phyloP scores from a whole-genome alignment of 306 rosid species.

The Hylodesmum podocarpum region DNA sequence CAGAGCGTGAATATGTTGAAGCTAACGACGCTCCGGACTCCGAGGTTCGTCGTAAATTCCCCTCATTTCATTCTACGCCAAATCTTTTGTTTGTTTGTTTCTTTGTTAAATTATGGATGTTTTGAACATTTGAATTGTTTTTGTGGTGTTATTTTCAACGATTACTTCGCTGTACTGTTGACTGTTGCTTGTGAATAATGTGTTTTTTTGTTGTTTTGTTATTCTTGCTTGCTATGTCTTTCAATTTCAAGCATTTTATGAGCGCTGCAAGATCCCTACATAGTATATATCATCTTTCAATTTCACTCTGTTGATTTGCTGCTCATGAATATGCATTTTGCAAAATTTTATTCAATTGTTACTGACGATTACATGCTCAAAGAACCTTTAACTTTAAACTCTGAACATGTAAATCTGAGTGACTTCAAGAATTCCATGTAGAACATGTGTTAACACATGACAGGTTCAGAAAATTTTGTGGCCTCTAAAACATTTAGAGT shows the following conservation, averaged over 20 bases:
- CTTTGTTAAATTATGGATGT: neutral
- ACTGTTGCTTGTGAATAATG: neutral
- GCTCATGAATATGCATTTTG: neutral
- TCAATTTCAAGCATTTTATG: slow-evolving; percentile 9
- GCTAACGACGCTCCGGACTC: slow-evolving; percentile 46
- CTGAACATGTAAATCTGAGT: neutral
- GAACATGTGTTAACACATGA: neutral
- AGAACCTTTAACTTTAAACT: neutral
- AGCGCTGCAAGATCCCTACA: neutral
- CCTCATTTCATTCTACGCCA: neutral
- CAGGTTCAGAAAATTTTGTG: neutral
- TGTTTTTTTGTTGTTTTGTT: neutral
- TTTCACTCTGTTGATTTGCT: neutral
- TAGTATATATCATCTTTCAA: neutral
- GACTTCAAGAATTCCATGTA: neutral
- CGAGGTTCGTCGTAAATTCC: slow-evolving; percentile 43
- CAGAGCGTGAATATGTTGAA: slow-evolving; percentile 68
- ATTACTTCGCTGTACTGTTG: neutral
- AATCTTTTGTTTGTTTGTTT: neutral
- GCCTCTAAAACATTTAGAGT: neutral
- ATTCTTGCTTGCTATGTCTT: neutral
- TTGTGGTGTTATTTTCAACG: neutral
- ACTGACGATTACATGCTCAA: neutral
- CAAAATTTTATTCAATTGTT: neutral
- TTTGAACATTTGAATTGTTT: neutral